Evolutionary conservation across 2,329 filamentous ascomycete genomes (phyloP).

Genomic region (Ophiocordyceps unilateralis): DNA sequence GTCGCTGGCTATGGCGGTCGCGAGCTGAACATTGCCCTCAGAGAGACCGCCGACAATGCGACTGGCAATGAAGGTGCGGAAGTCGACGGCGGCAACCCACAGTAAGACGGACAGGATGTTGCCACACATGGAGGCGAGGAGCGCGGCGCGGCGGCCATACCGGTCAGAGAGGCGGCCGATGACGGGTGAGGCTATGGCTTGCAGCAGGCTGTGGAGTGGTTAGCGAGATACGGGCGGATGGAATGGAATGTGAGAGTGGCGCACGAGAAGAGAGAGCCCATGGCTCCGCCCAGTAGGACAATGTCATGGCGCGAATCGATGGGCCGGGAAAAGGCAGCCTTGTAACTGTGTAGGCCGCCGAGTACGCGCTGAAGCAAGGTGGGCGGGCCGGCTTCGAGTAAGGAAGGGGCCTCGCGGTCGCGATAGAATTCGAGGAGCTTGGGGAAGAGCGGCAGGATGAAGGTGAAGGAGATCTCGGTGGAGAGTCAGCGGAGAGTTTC

Average conservation of each 20-base stretch:
- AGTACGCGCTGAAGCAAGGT: conserved; percentile 69
- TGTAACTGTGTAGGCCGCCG: conserved; percentile 79
- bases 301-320: conserved; percentile 97
- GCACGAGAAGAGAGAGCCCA: conserved; percentile 76
- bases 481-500: neutral
- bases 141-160: conserved; percentile 70
- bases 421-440: conserved; percentile 94
- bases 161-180: conserved; percentile 81
- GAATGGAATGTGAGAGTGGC: conserved; percentile 6
- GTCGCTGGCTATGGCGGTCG: conserved; percentile 90
- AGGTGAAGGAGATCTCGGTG: conserved; percentile 83
- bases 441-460: conserved; percentile 91
- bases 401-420: conserved; percentile 51
- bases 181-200: conserved; percentile 79
- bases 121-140: conserved; percentile 81
- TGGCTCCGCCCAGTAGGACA: conserved; percentile 78
- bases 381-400: conserved; percentile 25
- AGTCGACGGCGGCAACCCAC: conserved; percentile 87
- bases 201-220: conserved; percentile 47
- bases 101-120: conserved; percentile 88
- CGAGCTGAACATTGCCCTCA: conserved; percentile 92
- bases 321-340: conserved; percentile 75
- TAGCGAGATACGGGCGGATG: neutral
- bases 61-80: conserved; percentile 89
- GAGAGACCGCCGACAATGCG: conserved; percentile 83